Percentiles rank a stretch among this genome's conserved stretches.
phyloP scores from a whole-genome alignment of 495 filamentous ascomycete genomes.

The Talaromyces thailandensis region DNA sequence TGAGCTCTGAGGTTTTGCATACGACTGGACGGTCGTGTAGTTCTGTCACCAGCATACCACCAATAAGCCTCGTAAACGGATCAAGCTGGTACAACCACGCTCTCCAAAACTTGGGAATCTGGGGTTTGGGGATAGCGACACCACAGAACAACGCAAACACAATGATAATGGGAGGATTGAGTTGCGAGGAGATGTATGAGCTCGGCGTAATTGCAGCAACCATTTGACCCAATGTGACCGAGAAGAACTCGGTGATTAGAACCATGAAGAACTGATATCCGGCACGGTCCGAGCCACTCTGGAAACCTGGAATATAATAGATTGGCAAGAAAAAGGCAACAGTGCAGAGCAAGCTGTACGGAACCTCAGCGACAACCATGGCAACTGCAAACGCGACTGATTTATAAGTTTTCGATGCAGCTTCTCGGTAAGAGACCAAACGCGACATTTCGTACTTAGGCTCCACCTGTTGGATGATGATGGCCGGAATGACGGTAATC shows the following conservation, averaged over 20 bases:
- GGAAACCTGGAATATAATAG: constrained; percentile 65
- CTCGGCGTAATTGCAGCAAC: constrained; percentile 61
- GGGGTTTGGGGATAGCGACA: constrained; percentile 64
- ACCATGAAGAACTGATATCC: constrained; percentile 81
- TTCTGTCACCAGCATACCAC: constrained; percentile 69
- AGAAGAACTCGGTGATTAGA: constrained; percentile 66
- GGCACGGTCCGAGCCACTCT: constrained; percentile 44
- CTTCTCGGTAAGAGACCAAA: constrained; percentile 70
- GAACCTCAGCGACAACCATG: constrained; percentile 67
- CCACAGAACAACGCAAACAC: constrained; percentile 59
- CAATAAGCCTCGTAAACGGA: constrained; percentile 75
- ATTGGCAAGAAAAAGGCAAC: constrained; percentile 66
- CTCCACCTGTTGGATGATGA: constrained; percentile 70
- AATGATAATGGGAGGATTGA: constrained; percentile 61
- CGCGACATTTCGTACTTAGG: constrained; percentile 69
- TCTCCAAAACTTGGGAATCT: constrained; percentile 72
- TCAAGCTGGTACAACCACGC: constrained; percentile 75
- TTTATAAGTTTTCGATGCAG: constrained; percentile 68
- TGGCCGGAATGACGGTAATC: constrained; percentile 63
- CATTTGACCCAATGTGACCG: constrained; percentile 62
- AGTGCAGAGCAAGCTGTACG: constrained; percentile 66
- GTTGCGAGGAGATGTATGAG: constrained; percentile 59
- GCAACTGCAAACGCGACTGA: constrained; percentile 61
- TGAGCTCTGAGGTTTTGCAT: constrained; percentile 49
- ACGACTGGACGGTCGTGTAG: constrained; percentile 54